A percentile compares a stretch with the other conserved stretches of the same genome.
These are phyloP conservation scores for Metschnikowia hibisci DNA, from an alignment of 805 yeast species.

Conservation along the genomic window DNA sequence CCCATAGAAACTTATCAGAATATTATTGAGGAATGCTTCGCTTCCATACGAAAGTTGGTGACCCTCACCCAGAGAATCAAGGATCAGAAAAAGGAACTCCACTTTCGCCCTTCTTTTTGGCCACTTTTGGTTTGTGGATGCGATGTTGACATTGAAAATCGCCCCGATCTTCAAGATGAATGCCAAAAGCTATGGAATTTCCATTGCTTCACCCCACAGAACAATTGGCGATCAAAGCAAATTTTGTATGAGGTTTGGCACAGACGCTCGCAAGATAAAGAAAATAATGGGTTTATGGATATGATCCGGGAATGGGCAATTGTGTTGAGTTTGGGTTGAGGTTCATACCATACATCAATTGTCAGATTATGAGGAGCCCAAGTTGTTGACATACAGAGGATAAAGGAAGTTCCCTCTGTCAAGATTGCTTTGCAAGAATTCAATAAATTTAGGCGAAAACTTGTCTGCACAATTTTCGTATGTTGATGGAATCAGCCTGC, in stretches of 20 bases:
- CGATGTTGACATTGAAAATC: conserved; percentile 22
- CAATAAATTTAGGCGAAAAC: conserved; percentile 13
- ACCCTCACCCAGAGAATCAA: conserved; percentile 12
- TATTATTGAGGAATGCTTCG: conserved; percentile 31
- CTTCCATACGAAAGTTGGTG: conserved; percentile 29
- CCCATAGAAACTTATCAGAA: conserved; percentile 33
- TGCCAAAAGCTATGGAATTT: conserved; percentile 33
- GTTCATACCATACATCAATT: neutral
- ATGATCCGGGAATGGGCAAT: conserved; percentile 53
- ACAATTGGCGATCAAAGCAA: conserved; percentile 56
- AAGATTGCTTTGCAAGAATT: conserved; percentile 2
- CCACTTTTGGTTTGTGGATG: conserved; percentile 40
- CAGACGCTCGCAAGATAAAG: conserved; percentile 31
- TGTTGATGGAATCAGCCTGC: neutral
- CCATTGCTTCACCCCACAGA: conserved; percentile 23
- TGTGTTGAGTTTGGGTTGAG: conserved; percentile 34
- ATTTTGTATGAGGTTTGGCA: conserved; percentile 50
- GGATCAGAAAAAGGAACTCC: conserved; percentile 12
- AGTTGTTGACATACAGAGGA: conserved; percentile 7
- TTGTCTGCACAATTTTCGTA: conserved; percentile 11
- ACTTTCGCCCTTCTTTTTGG: conserved; percentile 46
- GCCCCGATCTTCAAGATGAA: conserved; percentile 25
- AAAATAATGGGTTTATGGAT: conserved; percentile 48
- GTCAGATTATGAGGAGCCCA: neutral
- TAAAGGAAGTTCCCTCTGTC: conserved; percentile 7